Evolutionary conservation across 1,284 basidiomycete genomes (phyloP).

Genomic region (Cutaneotrichosporon cavernicola): DNA sequence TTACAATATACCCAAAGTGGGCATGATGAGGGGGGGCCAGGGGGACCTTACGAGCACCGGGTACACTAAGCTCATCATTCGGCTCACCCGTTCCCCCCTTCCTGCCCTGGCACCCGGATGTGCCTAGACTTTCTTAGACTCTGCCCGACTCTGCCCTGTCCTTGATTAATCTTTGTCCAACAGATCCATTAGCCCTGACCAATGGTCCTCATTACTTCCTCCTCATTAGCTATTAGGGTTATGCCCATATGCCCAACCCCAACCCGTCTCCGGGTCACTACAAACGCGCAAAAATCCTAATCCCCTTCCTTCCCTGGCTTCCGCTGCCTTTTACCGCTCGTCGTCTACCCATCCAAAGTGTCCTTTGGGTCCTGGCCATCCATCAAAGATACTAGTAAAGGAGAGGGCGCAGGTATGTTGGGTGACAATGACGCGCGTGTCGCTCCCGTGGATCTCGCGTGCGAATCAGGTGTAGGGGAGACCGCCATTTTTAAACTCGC

Average conservation of each 20-base stretch:
- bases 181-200: background rate
- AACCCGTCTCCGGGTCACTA: background rate
- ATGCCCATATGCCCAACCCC: background rate
- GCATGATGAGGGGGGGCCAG: too few species aligned
- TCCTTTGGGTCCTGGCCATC: background rate
- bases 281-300: conserved; percentile 1
- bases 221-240: background rate
- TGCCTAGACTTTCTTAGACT: background rate
- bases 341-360: background rate
- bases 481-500: background rate
- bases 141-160: background rate
- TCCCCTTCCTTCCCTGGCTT: background rate
- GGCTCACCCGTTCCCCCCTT: background rate
- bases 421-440: background rate
- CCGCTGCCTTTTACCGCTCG: background rate
- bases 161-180: background rate
- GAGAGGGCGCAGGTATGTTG: background rate
- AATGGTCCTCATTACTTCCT: background rate
- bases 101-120: background rate
- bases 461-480: background rate
- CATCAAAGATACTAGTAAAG: background rate
- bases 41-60: too few species aligned
- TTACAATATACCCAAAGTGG: too few species aligned
- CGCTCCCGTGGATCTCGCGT: background rate
- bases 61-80: too few species aligned